Evolutionary conservation across 1,139 yeast genomes (phyloP), one percentile per base, ranked within the genome.

Genomic region (Pneumocystis carinii): DNA sequence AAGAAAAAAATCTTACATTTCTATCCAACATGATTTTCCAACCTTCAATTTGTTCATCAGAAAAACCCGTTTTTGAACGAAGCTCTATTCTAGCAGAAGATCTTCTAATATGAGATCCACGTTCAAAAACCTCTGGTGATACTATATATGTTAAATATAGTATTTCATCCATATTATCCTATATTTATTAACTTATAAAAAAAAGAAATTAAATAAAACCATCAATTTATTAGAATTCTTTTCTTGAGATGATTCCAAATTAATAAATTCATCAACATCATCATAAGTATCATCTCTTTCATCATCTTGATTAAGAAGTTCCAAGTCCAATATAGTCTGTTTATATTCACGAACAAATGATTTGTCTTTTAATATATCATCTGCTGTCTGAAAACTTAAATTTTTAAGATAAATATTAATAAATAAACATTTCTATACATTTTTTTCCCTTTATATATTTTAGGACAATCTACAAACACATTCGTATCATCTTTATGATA

Each of bases 41-140:
- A 0, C 96, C 96, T 76, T 90, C 97, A 60, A 90, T 82, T 72
- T 89, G 95, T 71, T 88, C 96, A 72, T 90, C 92, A 0, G 90
- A 78, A 96, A 95, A 87, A 0, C 77, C 81, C 2, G 67, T 64
- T 53, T 76, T 75, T 17, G 73, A 71, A 68, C 79, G 82, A 70
- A 89, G 74, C 29, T 78, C 80, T 37, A 75, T 75, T 64, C 97
- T 78, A 10, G 70, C 73, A 55, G 77, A 73, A 0, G 84, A 70
- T 62, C 83, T 82, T 65, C 96, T 77, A 5, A 77, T 72, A 0
- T 75, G 67, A 66, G 29, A 12, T 8, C 29, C 14, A 8, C 81
- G 78, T 8, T 75, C 79, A 67, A 90, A 85, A 12, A 76, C 70
- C 0, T 75, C 74, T 0, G 85, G 85, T 61, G 81, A 78, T 5